A percentile compares a stretch with the other conserved stretches of the same genome.
Conservation (phyloP, 1,284 basidiomycete species). For the Mrakiaceae sp. region DNA sequence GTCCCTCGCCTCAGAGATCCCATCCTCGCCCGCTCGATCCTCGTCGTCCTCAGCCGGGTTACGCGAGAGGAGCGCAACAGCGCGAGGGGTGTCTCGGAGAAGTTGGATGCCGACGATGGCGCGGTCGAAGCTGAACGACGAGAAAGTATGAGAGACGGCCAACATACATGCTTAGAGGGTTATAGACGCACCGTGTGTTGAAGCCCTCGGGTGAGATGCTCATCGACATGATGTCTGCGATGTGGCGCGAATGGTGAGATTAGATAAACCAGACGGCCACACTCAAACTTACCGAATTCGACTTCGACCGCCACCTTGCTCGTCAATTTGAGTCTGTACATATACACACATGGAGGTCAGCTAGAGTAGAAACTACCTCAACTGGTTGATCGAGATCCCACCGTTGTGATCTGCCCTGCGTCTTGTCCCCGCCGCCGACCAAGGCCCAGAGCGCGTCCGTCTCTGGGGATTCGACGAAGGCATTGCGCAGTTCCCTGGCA, state of each 20-base stretch:
- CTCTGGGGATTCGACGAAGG: slow-evolving; percentile 2
- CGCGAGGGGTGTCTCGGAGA: background rate
- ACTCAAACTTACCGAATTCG: slow-evolving; percentile 18
- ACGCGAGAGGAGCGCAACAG: background rate
- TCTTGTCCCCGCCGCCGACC: background rate
- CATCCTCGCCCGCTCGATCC: background rate
- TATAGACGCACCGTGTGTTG: background rate
- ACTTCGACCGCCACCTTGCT: slow-evolving; percentile 17
- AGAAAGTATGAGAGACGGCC: background rate
- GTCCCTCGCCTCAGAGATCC: slow-evolving; percentile 1
- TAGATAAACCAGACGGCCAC: background rate
- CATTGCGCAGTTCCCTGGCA: slow-evolving; percentile 13
- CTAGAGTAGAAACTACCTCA: background rate
- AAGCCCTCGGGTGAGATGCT: slow-evolving; percentile 18
- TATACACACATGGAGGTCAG: background rate
- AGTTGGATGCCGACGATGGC: background rate
- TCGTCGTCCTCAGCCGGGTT: background rate
- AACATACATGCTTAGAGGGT: background rate
- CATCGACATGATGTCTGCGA: slow-evolving; percentile 16
- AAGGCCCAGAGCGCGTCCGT: slow-evolving; percentile 12
- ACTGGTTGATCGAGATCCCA: background rate
- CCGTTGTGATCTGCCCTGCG: background rate
- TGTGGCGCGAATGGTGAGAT: no score
- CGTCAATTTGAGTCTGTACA: slow-evolving; percentile 10
- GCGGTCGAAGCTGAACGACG: background rate